These are phyloP conservation scores for Eimeria necatrix DNA, from an alignment of 169 alveolate species.

Conservation along the genomic window DNA sequence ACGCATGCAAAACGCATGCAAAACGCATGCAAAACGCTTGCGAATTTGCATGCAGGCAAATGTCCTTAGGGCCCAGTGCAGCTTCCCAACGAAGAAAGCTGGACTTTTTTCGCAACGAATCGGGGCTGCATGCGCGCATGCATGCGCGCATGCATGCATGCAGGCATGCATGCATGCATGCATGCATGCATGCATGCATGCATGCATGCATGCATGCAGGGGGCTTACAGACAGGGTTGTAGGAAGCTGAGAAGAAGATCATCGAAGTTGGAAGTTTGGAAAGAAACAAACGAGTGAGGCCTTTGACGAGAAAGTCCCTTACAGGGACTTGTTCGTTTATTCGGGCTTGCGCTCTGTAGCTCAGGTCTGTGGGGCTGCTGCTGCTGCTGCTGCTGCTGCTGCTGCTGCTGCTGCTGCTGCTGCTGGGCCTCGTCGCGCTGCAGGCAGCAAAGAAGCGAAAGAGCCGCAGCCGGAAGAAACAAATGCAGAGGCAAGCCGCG, in stretches of 20 bases:
- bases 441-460: not conserved
- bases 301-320: not conserved
- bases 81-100: too few species aligned
- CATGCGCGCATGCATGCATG: not conserved
- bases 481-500: too few species aligned
- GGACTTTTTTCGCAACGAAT: too few species aligned
- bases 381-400: too few species aligned
- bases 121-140: too few species aligned
- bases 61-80: too few species aligned
- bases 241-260: slow-evolving; percentile 20
- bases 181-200: not conserved
- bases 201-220: not conserved
- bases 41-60: not conserved
- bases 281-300: not conserved
- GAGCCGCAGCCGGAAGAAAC: not conserved
- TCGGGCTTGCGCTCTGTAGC: not conserved
- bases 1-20: too few species aligned
- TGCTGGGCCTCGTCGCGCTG: not conserved
- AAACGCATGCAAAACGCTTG: not conserved
- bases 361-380: too few species aligned
- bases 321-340: not conserved
- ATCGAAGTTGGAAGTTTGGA: not conserved
- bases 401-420: too few species aligned
- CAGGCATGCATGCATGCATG: not conserved
- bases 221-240: slow-evolving; percentile 37